Evolutionary conservation across 805 yeast species (phyloP), one percentile per base, ranked within the genome.

Genomic region (Scheffersomyces ergatensis): DNA sequence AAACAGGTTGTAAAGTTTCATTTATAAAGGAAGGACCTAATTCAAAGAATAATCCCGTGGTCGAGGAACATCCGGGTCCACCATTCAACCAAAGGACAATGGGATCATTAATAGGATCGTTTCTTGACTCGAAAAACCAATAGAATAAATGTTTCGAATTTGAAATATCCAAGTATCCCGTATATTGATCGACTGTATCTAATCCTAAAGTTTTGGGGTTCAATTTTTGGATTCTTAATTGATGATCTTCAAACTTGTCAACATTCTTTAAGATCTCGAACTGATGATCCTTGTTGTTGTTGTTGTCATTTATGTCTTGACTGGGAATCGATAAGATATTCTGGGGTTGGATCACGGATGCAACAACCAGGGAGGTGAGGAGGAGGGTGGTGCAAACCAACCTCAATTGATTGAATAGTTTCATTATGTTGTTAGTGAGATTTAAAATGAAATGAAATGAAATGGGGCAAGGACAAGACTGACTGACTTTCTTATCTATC

Each of bases 61-160:
- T 29, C 1, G 51, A 45, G 11, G 53, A 47, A 37, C 59, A 51
- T 5, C 55, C 56, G 3, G 57, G 59, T 16, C 57, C 59, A 27
- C 59, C 59, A 36, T 49, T 54, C 20, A 54, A 44, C 59, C 59
- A 54, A 16, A 54, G 38, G 17, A 53, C 48, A 21, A 54, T 43
- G 1, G 59, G 57, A 43, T 54, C 59, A 36, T 44, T 51, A 36
- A 36, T 31, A 17, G 59, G 59, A 51, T 58, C 64, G 46, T 59
- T 60, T 49, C 65, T 80, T 38, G 95, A 84, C 64, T 90, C 97
- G 52, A 92, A 92, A 55, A 84, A 83, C 96, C 95, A 89, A 70
- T 82, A 92, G 63, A 90, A 92, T 61, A 90, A 83, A 63, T 87
- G 95, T 67, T 89, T 90, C 34, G 54, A 66, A 31, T 55, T 46